Evolutionary conservation across 495 filamentous ascomycete genomes (phyloP), one percentile per base, ranked within the genome.

Genomic region (Aspergillus ostianus): DNA sequence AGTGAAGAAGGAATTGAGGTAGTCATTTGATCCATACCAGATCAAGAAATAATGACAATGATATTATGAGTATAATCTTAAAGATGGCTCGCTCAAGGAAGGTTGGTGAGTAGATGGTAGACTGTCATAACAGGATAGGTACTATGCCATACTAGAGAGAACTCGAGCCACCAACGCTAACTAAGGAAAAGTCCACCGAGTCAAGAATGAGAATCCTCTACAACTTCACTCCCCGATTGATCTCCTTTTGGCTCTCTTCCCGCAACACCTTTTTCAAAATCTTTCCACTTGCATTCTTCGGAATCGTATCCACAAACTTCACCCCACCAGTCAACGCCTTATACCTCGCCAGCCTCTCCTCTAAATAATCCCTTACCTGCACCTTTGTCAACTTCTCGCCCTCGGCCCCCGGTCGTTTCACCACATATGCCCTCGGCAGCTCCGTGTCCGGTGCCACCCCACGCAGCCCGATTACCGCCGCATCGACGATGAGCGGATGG

Each of bases 281-380:
- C 81, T 96, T 96, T 3, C 92, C 92, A 73, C 85, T 87, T 0
- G 83, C 82, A 60, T 85, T 92, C 73, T 91, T 92, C 10, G 92
- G 89, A 19, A 96, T 81, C 48, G 82, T 78, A 53, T 91, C 85
- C 4, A 93, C 77, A 70, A 93, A 96, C 45, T 80, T 82, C 0
- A 96, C 82, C 1, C 92, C 92, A 0, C 92, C 92, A 17, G 86
- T 82, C 60, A 96, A 73, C 56, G 82, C 79, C 79, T 96, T 96
- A 64, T 91, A 86, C 6, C 74, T 72, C 0, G 87, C 77, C 0
- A 92, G 76, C 47, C 78, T 74, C 27, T 62, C 60, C 1, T 73
- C 75, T 50, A 93, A 60, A 73, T 80, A 92, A 0, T 73, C 59
- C 20, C 79, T 63, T 7, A 93, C 77, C 44, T 87, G 83, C 50